Percentiles rank a stretch among this genome's conserved stretches.
phyloP scores from a whole-genome alignment of 495 filamentous ascomycete genomes.

The Neurospora sp. region DNA sequence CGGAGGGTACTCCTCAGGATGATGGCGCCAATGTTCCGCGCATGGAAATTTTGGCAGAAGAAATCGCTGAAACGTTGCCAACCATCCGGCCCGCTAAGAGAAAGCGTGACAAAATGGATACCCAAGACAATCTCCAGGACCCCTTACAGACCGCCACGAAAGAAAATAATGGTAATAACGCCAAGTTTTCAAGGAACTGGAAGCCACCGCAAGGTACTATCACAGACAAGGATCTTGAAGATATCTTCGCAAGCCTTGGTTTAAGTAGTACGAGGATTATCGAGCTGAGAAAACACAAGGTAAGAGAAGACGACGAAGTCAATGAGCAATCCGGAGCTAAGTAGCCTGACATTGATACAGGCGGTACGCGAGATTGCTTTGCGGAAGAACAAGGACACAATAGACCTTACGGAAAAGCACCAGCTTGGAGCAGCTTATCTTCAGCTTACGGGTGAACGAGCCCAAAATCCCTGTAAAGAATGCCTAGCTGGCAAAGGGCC shows the following conservation, averaged over 20 bases:
- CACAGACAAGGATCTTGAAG: neutral
- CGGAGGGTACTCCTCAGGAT: neutral
- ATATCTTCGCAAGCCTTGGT: neutral
- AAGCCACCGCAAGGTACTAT: neutral
- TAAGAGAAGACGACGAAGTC: neutral
- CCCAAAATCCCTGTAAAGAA: neutral
- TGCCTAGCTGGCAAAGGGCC: neutral
- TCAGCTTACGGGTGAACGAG: neutral
- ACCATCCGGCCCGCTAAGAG: neutral
- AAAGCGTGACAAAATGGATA: neutral
- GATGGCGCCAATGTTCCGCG: neutral
- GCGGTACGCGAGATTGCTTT: neutral
- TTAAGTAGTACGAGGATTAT: neutral
- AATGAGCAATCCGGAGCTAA: neutral
- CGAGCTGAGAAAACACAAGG: neutral
- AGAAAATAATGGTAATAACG: neutral
- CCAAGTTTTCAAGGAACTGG: neutral
- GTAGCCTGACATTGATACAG: neutral
- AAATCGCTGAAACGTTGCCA: neutral
- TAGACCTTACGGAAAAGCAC: neutral
- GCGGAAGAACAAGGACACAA: neutral
- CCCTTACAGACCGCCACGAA: neutral
- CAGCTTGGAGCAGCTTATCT: neutral
- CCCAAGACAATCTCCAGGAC: neutral
- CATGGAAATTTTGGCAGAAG: neutral